Evolutionary conservation across 1,139 yeast species (phyloP), one percentile per base, ranked within the genome.

Genomic region (Geotrichum cucujoidarum): DNA sequence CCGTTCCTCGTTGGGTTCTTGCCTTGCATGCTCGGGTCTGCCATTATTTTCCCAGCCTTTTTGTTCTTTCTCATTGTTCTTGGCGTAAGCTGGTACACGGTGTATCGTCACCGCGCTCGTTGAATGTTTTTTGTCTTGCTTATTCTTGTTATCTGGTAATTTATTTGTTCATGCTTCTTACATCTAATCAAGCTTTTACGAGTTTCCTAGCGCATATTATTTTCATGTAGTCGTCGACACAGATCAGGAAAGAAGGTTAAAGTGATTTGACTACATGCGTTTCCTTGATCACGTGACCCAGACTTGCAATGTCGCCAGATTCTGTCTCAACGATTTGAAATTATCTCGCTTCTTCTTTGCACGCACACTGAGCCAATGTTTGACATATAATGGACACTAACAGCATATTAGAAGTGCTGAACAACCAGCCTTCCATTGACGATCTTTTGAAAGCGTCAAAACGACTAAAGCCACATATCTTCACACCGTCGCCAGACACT

Each of bases 1-100:
- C 61, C 94, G 1, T 81, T 78, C 52, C 47, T 77, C 2, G 71
- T 81, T 43, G 94, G 94, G 0, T 54, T 72, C 1, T 54, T 77
- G 24, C 75, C 78, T 0, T 53, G 49, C 11, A 29, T 39, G 11
- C 43, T 51, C 29, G 59, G 61, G 2, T 52, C 53, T 2, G 37
- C 42, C 29, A 46, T 51, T 2, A 43, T 57, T 21, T 51, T 54
- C 17, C 55, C 57, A 3, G 33, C 40, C 21, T 47, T 55, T 25
- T 39, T 54, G 18, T 55, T 52, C 41, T 20, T 38, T 14, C 55
- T 56, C 43, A 49, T 54, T 21, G 18, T 45, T 11, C 34, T 57
- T 5, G 16, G 33, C 20, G 17, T 34, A 17, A 11, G 25, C 10
- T 47, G 50, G 50, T 33, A 40, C 29, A 35, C 36, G 3, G 16